Conservation (phyloP, 495 filamentous ascomycete species). For the Venustampulla echinocandica region DNA sequence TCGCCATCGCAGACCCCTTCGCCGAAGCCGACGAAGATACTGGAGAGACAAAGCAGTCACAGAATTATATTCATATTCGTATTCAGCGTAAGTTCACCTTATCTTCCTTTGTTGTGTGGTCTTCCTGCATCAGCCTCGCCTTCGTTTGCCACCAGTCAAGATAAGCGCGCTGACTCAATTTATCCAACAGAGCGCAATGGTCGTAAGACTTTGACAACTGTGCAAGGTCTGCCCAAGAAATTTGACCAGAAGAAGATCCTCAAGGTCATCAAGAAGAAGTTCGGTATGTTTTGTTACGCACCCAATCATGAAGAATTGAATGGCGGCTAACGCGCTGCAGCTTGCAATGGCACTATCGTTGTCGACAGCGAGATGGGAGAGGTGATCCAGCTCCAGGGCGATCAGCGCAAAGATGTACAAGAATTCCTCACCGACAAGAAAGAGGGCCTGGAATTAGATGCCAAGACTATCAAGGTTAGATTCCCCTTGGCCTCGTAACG, state of each 20-base stretch:
- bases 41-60: conserved; percentile 83
- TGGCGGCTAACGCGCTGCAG: conserved; percentile 34
- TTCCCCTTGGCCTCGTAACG: not conserved
- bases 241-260: conserved; percentile 99
- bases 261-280: conserved; percentile 99
- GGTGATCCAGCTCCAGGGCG: conserved; percentile 98
- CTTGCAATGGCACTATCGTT: conserved; percentile 99
- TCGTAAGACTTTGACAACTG: conserved; percentile 99
- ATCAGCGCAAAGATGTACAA: conserved; percentile 97
- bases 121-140: conserved; percentile 1
- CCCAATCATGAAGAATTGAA: not conserved
- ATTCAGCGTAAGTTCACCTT: conserved; percentile 75
- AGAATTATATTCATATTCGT: conserved; percentile 99
- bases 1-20: conserved; percentile 82
- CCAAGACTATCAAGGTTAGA: conserved; percentile 91
- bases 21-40: conserved; percentile 99
- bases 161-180: conserved; percentile 22
- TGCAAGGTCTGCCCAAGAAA: conserved; percentile 95
- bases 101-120: conserved; percentile 9
- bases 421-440: conserved; percentile 95
- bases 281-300: conserved; percentile 61
- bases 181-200: conserved; percentile 86
- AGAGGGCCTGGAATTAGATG: conserved; percentile 81
- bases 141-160: conserved; percentile 12
- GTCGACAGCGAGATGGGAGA: conserved; percentile 95